Conservation (phyloP, 768 basidiomycete species). For the Rhodotorula diobovata region DNA sequence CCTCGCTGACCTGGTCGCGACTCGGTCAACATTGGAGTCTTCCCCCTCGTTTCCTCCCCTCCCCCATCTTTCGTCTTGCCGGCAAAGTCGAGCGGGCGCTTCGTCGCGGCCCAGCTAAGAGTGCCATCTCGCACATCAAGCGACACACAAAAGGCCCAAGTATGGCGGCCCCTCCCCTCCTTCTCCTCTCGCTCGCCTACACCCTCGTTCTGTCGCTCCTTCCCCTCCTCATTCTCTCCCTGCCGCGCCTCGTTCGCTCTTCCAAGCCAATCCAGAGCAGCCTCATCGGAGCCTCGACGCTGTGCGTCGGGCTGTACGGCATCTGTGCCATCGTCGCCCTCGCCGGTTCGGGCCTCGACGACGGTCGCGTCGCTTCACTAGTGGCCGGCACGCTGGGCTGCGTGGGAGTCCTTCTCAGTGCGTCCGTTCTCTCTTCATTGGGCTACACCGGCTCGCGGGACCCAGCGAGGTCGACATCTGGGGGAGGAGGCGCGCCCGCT, state of each 20-base stretch:
- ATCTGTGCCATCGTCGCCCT: conserved; percentile 13
- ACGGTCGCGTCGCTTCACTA: background rate
- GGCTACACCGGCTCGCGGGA: background rate
- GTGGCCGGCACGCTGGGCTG: conserved; percentile 1
- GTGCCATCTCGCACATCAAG: too few species aligned
- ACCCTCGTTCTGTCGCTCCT: conserved; percentile 7
- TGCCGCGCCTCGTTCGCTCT: background rate
- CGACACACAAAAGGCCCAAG: background rate
- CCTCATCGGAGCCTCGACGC: background rate
- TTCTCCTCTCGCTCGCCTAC: background rate
- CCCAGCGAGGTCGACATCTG: background rate
- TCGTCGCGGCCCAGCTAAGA: too few species aligned
- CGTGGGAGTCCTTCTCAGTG: background rate
- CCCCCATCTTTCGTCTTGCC: too few species aligned
- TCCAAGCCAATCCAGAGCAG: background rate
- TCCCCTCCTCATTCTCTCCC: background rate
- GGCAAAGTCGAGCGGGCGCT: too few species aligned
- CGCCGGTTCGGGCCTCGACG: background rate
- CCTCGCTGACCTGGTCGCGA: too few species aligned
- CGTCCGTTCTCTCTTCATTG: background rate
- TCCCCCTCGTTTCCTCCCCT: too few species aligned
- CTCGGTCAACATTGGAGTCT: too few species aligned
- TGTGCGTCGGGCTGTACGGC: background rate
- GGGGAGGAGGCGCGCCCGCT: background rate
- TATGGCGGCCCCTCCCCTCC: background rate